Evolutionary conservation across 2,329 filamentous ascomycete species (phyloP), one percentile per base, ranked within the genome.

Genomic region (Acarospora socialis): DNA sequence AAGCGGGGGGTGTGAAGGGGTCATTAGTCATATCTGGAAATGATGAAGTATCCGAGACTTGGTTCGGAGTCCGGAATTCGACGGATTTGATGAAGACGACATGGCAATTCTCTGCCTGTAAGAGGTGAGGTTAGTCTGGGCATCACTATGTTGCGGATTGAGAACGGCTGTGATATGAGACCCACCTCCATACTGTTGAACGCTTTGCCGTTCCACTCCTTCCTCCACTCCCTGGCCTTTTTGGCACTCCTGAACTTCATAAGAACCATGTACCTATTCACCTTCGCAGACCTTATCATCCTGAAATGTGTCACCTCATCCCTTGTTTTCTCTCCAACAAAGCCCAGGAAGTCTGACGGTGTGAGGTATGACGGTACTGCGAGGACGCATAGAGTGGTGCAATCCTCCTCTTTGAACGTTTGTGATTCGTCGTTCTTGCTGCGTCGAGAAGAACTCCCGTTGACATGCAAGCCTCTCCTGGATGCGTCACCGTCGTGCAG

Each of bases 351-450:
- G 49, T 95, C 87, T 5, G 80, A 79, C 0, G 86, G 81, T 5
- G 82, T 82, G 60, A 95, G 78, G 54, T 94, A 95, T 18, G 81
- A 90, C 5, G 90, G 90, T 9, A 98, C 87, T 4, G 87, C 86
- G 17, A 93, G 75, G 41, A 98, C 87, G 53, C 90, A 95, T 10
- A 98, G 58, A 1, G 82, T 92, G 3, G 81, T 90, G 52, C 81
- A 92, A 36, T 82, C 74, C 19, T 74, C 68, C n/a, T 65, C 55
- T 26, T 56, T 56, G 45, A 61, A 21, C 41, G 38, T 18, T 22
- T 23, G 32, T 14, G 37, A 27, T 28, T 38, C 30, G 13, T 22
- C 20, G 13, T 10, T 15, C 14, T 19, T 17, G 13, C 13, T 14
- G 38, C 35, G 20, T 45, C 39, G 21, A 39, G 34, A 23, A 38